Percentiles rank a stretch among this genome's conserved stretches.
phyloP scores from a whole-genome alignment of 2,329 filamentous ascomycete genomes.

The Incumbomyces lentus region DNA sequence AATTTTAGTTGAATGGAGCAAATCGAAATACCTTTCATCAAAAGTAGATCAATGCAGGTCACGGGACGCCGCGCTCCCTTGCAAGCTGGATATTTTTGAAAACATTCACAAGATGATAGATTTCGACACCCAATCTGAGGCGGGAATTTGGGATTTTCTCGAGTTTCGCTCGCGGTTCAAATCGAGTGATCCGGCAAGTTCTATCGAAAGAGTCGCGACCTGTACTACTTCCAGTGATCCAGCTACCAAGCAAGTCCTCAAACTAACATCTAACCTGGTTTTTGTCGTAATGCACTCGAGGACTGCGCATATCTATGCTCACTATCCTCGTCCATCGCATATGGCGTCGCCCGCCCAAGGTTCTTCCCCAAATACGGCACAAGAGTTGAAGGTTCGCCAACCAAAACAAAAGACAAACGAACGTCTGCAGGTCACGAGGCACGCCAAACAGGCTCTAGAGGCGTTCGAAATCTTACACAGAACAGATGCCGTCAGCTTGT shows the following conservation, averaged over 20 bases:
- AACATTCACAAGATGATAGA: background rate
- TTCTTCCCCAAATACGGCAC: background rate
- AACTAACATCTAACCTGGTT: constrained; percentile 2
- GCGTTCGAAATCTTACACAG: background rate
- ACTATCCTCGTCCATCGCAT: background rate
- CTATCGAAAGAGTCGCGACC: background rate
- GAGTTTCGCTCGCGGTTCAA: background rate
- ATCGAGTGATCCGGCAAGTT: background rate
- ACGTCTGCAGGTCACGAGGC: background rate
- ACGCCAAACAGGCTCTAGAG: background rate
- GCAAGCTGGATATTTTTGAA: constrained; percentile 1
- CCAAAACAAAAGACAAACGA: background rate
- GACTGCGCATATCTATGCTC: background rate
- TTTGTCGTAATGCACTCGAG: constrained; percentile 2
- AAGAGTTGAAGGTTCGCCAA: background rate
- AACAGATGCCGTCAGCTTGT: background rate
- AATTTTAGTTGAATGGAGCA: background rate
- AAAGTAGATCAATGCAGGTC: background rate
- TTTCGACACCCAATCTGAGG: background rate
- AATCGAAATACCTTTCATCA: background rate
- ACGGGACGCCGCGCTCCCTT: background rate
- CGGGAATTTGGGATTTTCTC: constrained; percentile 1
- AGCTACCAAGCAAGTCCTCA: background rate
- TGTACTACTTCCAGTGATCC: constrained; percentile 1
- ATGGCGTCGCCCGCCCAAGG: background rate